Base-by-base conservation (phyloP, 2,329 filamentous ascomycete species). In the Aspergillus amoenus region DNA sequence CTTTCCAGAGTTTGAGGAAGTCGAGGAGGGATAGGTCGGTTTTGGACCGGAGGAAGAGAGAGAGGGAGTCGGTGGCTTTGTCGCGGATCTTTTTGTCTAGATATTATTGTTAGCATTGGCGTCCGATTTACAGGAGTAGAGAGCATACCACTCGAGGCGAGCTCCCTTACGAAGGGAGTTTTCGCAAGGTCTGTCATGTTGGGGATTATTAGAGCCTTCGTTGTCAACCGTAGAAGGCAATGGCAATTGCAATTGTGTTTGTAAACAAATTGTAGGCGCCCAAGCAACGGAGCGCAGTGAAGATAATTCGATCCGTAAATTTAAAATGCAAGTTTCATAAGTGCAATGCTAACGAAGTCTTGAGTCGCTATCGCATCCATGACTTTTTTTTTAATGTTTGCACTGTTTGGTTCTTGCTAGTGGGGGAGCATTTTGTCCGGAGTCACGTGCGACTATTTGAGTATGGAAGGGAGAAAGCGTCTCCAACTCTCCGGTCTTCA, bases 1-100 rank as follows among this genome's bases (percentile, higher is more conserved):
- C 93, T 72, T 95, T 96, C 91, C 92, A 96, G 63, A 97, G 84
- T 79, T 96, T 96, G 59, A 93, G 81, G 49, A 91, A 80, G 63
- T 96, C 92, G 64, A 89, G 74, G 41, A 84, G 79, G 17, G 84
- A 78, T 60, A 97, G 84, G 53, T 82, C 73, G 54, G 74, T 79
- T 66, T 84, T 82, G 59, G 84, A 81, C 60, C 84, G 82, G 71
- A 97, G 88, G 80, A 90, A 97, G 49, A 85, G 83, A 64, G 87
- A 85, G 27, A 97, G 86, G 47, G 89, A 90, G 52, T 83, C 78
- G 72, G 97, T 83, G 54, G 92, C 90, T 61, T 88, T 83, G 71
- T 89, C 89, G 70, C 91, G 89, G 56, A 85, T 85, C 75, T 87
- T 87, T 70, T 89, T 87, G 76, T 95, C 91, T 95, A 37, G 48